Evolutionary conservation across 1,139 yeast genomes (phyloP).

Genomic region (Nadsonia starkeyi-henricii): DNA sequence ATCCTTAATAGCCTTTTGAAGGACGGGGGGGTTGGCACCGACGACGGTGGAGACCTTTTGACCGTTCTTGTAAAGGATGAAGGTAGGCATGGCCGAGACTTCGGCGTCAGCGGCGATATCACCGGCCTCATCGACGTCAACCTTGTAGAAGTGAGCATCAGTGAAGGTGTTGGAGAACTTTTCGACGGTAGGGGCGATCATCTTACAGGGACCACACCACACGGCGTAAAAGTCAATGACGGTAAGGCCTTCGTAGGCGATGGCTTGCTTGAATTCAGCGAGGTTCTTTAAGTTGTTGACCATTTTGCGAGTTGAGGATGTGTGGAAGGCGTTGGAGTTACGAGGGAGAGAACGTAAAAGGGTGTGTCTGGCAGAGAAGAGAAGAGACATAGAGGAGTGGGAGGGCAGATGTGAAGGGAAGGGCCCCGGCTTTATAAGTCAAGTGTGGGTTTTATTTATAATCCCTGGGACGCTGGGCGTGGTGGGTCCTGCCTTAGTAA

Average conservation of each 20-base stretch:
- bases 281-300: conserved; percentile 2
- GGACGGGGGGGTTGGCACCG: conserved; percentile 79
- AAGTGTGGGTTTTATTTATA: no score
- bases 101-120: conserved; percentile 63
- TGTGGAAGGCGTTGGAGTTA: conserved; percentile 23
- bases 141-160: conserved; percentile 60
- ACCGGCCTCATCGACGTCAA: conserved; percentile 70
- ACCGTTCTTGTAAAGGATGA: conserved; percentile 67
- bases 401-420: conserved; percentile 20
- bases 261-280: conserved; percentile 14
- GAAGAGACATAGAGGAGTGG: conserved; percentile 70
- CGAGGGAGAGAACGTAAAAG: background rate
- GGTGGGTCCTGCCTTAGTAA: no score
- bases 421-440: no score
- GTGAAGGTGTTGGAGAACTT: conserved; percentile 47
- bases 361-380: conserved; percentile 71
- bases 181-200: conserved; percentile 83
- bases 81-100: conserved; percentile 82
- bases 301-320: conserved; percentile 18
- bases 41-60: conserved; percentile 56
- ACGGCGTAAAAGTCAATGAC: conserved; percentile 90
- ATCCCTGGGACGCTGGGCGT: no score
- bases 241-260: conserved; percentile 21
- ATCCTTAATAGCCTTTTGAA: conserved; percentile 47
- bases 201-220: conserved; percentile 97